A percentile compares a stretch with the other conserved stretches of the same genome.
phyloP scores from a whole-genome alignment of 2,329 filamentous ascomycete genomes.

The Fusarium lateritium region DNA sequence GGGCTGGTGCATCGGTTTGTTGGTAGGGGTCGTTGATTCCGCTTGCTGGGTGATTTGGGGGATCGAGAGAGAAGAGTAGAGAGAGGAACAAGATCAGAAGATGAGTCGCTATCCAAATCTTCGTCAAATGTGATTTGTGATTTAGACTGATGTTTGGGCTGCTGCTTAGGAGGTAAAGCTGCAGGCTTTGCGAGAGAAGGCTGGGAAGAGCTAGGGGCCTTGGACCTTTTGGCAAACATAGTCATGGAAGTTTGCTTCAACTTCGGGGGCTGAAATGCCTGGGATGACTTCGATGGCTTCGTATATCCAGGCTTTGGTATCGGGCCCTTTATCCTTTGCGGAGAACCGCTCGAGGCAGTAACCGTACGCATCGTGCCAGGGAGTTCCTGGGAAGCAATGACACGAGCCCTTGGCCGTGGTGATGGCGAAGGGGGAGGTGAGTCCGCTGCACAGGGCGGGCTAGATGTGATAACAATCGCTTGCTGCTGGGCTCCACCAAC shows the following conservation, averaged over 20 bases:
- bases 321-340: constrained; percentile 39
- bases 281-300: constrained; percentile 8
- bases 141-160: not conserved
- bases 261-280: constrained; percentile 24
- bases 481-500: constrained; percentile 49
- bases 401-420: constrained; percentile 32
- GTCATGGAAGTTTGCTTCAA: constrained; percentile 56
- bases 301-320: not conserved
- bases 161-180: not conserved
- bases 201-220: constrained; percentile 21
- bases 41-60: constrained; percentile 25
- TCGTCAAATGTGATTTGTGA: not conserved
- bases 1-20: constrained; percentile 22
- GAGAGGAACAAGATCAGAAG: constrained; percentile 35
- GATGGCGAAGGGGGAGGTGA: constrained; percentile 52
- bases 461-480: constrained; percentile 63
- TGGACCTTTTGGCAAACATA: constrained; percentile 45
- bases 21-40: constrained; percentile 9
- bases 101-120: constrained; percentile 38
- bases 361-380: constrained; percentile 48
- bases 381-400: constrained; percentile 33
- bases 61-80: constrained; percentile 26
- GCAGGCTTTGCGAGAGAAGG: constrained; percentile 5
- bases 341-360: constrained; percentile 37
- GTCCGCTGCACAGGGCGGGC: constrained; percentile 52